Evolutionary conservation across 768 basidiomycete species (phyloP).

Genomic region (Daedalea quercina): DNA sequence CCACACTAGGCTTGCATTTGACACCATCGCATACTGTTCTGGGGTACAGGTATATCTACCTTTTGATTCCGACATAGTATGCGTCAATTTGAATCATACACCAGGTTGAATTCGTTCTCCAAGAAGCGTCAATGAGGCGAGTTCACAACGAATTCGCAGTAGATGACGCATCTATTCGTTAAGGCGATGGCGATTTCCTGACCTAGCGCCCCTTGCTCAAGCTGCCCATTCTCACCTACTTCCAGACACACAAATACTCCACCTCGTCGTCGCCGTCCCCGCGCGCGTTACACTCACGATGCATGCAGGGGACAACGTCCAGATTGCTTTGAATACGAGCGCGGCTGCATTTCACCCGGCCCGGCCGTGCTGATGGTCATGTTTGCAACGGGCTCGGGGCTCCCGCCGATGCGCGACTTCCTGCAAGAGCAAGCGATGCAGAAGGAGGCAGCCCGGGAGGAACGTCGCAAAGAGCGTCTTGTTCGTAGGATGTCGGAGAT

Average conservation of each 20-base stretch:
- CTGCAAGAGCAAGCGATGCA: conserved; percentile 43
- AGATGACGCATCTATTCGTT: conserved; percentile 31
- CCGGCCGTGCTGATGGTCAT: conserved; percentile 34
- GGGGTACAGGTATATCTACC: conserved; percentile 27
- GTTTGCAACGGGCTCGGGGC: conserved; percentile 40
- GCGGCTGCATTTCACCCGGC: conserved; percentile 34
- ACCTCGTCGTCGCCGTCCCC: conserved; percentile 42
- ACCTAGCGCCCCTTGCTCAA: conserved; percentile 30
- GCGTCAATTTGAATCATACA: neutral
- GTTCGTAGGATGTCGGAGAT: conserved; percentile 39
- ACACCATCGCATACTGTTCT: conserved; percentile 40
- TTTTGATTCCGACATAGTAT: neutral
- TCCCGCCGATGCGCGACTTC: conserved; percentile 46
- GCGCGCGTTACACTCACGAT: conserved; percentile 36
- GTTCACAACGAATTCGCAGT: conserved; percentile 11
- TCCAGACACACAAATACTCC: conserved; percentile 42
- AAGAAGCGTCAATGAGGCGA: conserved; percentile 17
- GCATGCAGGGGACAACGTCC: conserved; percentile 30
- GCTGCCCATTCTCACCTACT: conserved; percentile 32
- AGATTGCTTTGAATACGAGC: conserved; percentile 33
- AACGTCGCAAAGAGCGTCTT: conserved; percentile 30
- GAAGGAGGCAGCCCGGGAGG: conserved; percentile 31
- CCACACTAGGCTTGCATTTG: conserved; percentile 41
- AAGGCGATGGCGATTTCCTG: conserved; percentile 38
- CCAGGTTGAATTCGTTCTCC: conserved; percentile 42